These are phyloP conservation scores for Capsicum baccatum DNA, from an alignment of 257 asterid genomes.

Conservation along the genomic window DNA sequence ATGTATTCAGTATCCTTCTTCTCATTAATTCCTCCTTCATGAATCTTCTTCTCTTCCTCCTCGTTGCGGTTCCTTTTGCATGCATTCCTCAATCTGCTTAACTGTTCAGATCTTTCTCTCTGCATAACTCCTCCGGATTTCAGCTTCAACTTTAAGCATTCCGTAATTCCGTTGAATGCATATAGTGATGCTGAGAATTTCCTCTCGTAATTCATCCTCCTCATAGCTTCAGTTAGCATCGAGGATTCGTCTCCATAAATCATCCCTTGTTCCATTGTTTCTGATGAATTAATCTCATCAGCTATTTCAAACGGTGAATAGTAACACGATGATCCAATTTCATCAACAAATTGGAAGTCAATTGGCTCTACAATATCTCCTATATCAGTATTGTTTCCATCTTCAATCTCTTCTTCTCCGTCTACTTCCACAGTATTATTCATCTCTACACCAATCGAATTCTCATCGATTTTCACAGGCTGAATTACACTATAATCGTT, in stretches of 20 bases:
- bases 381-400: conserved; percentile 27
- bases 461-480: conserved; percentile 32
- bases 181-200: conserved; percentile 75
- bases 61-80: conserved; percentile 41
- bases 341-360: conserved; percentile 65
- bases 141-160: conserved; percentile 66
- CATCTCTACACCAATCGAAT: conserved; percentile 14
- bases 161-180: conserved; percentile 76
- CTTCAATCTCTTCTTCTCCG: conserved; percentile 31
- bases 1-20: conserved; percentile 5
- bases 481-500: conserved; percentile 32
- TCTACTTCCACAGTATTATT: conserved; percentile 29
- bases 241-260: conserved; percentile 42
- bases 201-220: conserved; percentile 79
- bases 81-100: conserved; percentile 55
- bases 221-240: conserved; percentile 64
- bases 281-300: conserved; percentile 49
- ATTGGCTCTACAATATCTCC: conserved; percentile 46
- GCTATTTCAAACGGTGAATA: conserved; percentile 73
- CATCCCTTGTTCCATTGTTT: conserved; percentile 26
- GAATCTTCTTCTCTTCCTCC: conserved; percentile 36
- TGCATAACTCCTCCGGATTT: conserved; percentile 37
- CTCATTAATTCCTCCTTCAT: not conserved
- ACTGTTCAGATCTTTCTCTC: conserved; percentile 51
- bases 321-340: conserved; percentile 51